Evolutionary conservation across 2,329 filamentous ascomycete species (phyloP).

Genomic region (Aspergillus pseudoviridinutans): DNA sequence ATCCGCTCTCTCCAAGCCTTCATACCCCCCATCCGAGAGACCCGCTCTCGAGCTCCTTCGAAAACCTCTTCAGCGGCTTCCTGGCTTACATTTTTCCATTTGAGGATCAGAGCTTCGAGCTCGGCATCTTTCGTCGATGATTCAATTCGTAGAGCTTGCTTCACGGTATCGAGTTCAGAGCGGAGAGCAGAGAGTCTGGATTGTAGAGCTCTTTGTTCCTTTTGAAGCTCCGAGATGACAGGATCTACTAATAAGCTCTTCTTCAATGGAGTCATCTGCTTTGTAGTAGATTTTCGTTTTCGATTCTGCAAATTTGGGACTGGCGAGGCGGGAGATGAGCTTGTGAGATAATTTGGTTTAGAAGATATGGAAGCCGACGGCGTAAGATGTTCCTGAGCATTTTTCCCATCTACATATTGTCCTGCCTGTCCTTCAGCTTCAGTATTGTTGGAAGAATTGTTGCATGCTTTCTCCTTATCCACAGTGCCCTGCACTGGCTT

Average conservation of each 20-base stretch:
- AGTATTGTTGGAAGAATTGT: not conserved
- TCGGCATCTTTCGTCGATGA: constrained; percentile 48
- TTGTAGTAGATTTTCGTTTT: constrained; percentile 6
- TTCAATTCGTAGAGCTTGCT: constrained; percentile 53
- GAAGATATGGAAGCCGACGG: not conserved
- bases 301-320: not conserved
- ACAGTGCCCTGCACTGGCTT: constrained; percentile 29
- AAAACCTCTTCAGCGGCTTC: constrained; percentile 67
- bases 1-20: constrained; percentile 51
- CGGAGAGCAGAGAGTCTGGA: constrained; percentile 29
- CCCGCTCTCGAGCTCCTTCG: constrained; percentile 54
- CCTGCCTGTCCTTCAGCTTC: not conserved
- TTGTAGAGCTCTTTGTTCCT: constrained; percentile 31
- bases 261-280: constrained; percentile 9
- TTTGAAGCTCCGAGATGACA: constrained; percentile 32
- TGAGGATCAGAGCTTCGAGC: constrained; percentile 52
- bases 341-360: not conserved
- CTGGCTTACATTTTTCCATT: constrained; percentile 60
- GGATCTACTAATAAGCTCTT: constrained; percentile 17
- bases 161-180: constrained; percentile 46
- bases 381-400: not conserved
- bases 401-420: not conserved
- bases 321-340: constrained; percentile 1
- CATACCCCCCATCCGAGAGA: constrained; percentile 62
- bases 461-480: constrained; percentile 8